Conservation (phyloP, 768 basidiomycete species). For the Amanita pseudoporphyria region DNA sequence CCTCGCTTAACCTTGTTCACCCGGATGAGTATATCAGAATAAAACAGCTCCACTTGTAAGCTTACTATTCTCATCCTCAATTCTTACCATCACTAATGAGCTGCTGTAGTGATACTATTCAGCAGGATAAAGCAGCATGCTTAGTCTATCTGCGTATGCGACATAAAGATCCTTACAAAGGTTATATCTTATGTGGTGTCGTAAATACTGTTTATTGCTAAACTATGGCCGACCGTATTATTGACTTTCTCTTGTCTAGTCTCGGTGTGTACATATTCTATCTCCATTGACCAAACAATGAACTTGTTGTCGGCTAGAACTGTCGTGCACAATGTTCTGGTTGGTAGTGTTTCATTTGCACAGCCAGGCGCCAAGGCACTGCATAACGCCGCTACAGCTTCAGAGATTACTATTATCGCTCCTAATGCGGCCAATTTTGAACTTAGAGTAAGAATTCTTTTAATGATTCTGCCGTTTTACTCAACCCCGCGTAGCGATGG, state of each 20-base stretch:
- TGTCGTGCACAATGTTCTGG: slow-evolving; percentile 63
- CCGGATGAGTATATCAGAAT: slow-evolving; percentile 67
- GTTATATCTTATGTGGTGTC: slow-evolving; percentile 65
- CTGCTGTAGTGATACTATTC: slow-evolving; percentile 56
- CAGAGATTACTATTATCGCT: slow-evolving; percentile 69
- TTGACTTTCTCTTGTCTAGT: slow-evolving; percentile 7
- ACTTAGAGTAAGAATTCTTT: slow-evolving; percentile 33
- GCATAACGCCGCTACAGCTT: slow-evolving; percentile 75
- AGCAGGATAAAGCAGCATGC: slow-evolving; percentile 70
- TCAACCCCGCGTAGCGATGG: slow-evolving; percentile 41
- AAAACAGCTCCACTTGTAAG: slow-evolving; percentile 63
- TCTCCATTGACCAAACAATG: slow-evolving; percentile 9
- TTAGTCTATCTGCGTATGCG: slow-evolving; percentile 70
- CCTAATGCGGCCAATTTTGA: slow-evolving; percentile 45
- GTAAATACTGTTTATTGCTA: slow-evolving; percentile 32
- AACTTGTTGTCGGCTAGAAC: slow-evolving; percentile 31
- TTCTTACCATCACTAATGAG: neutral
- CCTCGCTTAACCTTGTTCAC: slow-evolving; percentile 70
- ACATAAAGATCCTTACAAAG: slow-evolving; percentile 72
- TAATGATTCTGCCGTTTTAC: neutral
- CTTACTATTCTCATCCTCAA: slow-evolving; percentile 5
- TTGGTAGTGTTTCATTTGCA: slow-evolving; percentile 74
- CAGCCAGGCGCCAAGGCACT: slow-evolving; percentile 65
- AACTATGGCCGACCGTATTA: slow-evolving; percentile 1
- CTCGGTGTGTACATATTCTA: slow-evolving; percentile 5